Base-by-base conservation (phyloP, 371 early-diverging fungal genomes). In the Zopfochytrium polystomum region DNA sequence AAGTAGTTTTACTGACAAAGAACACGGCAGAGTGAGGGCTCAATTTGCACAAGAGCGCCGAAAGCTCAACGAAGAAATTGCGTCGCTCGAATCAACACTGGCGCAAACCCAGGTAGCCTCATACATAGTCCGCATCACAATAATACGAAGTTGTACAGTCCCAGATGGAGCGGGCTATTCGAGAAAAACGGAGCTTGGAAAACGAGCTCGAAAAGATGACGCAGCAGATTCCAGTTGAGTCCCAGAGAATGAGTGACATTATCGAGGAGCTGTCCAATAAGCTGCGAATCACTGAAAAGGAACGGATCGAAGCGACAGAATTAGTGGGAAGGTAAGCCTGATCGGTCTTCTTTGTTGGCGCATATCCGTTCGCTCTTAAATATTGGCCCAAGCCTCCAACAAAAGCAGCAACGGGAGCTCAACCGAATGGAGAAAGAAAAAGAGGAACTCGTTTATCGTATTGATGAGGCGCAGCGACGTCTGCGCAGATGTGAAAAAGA, bases 151-250 rank as follows among this genome's bases (percentile, higher is more conserved):
- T 11, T 15, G 34, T 18, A 46, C 25, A 52, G 64, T 44, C 58
- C 35, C 73, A 73, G 65, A 26, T 54, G 29, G 78, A 77, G 26
- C 64, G 78, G n/a, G 71, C 78, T 18, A 70, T 77, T 51, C 58
- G 78, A 18, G 78, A 77, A 62, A 77, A 77, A 34, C 51, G 77
- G 11, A 52, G 72, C 22, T 73, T 72, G n/a, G 79, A 78, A 55
- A 62, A 45, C 60, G 77, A 76, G 55, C 63, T 76, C n/a, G 73
- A 76, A 47, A 78, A 73, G 52, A 15, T 73, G 20, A 67, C 71
- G 15, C 51, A 62, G n/a, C 72, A 71, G 38, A 55, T 78, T 13
- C 79, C 76, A 15, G 65, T 59, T 15, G 77, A 78, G 48, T 43
- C 66, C 6, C 77, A 78, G 20, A 66, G 79, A 3, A 42, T 78